Conservation (phyloP, 345 rosid genomes). For the Balakata baccata region DNA sequence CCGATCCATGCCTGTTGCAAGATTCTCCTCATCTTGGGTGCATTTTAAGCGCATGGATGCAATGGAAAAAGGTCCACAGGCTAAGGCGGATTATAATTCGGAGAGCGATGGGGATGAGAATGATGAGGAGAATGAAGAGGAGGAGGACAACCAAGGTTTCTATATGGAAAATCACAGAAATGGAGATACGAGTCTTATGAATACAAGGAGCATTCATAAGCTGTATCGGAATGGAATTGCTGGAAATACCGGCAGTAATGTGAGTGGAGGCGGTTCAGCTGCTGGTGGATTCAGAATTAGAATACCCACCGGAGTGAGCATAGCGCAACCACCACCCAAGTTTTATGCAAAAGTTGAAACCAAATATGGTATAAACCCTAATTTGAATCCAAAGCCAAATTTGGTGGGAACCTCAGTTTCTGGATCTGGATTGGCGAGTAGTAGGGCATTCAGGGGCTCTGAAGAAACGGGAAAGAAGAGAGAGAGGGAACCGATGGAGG, state of each 20-base stretch:
- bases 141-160: constrained; percentile 41
- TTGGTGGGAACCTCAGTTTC: constrained; percentile 14
- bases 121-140: constrained; percentile 40
- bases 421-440: constrained; percentile 23
- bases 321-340: constrained; percentile 59
- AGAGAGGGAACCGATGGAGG: constrained; percentile 51
- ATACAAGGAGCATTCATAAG: constrained; percentile 51
- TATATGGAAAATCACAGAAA: constrained; percentile 39
- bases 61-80: constrained; percentile 68
- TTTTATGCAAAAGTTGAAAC: constrained; percentile 14
- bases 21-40: constrained; percentile 82
- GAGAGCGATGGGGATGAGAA: constrained; percentile 37
- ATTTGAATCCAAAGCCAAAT: constrained; percentile 12
- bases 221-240: constrained; percentile 54
- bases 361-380: constrained; percentile 20
- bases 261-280: constrained; percentile 7
- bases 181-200: constrained; percentile 18
- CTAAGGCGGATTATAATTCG: constrained; percentile 30
- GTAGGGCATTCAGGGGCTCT: constrained; percentile 36
- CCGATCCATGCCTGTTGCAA: constrained; percentile 71
- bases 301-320: constrained; percentile 79
- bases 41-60: constrained; percentile 82
- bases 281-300: constrained; percentile 59
- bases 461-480: constrained; percentile 42
- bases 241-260: constrained; percentile 29